These are phyloP conservation scores for Falciphora oryzae DNA, from an alignment of 2,329 filamentous ascomycete species.

Conservation along the genomic window DNA sequence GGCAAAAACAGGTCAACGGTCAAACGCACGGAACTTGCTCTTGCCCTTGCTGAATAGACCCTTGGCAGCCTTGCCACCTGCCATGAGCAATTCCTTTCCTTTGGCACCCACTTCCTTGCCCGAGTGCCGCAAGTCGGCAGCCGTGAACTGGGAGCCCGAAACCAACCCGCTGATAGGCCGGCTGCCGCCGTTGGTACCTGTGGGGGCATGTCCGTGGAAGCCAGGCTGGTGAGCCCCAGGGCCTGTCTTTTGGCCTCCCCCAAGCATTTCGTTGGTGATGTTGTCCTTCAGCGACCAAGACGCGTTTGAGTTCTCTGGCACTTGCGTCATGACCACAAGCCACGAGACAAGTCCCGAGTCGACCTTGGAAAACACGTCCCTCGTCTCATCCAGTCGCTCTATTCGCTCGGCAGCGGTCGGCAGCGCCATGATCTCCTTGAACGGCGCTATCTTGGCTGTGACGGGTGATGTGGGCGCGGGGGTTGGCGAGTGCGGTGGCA, in stretches of 20 bases:
- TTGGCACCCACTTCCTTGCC: conserved; percentile 67
- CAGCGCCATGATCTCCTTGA: conserved; percentile 73
- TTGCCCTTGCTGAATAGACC: conserved; percentile 87
- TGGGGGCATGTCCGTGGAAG: conserved; percentile 17
- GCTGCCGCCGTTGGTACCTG: conserved; percentile 22
- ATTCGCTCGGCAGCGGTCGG: conserved; percentile 63
- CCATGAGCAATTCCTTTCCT: conserved; percentile 83
- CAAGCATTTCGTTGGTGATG: conserved; percentile 9
- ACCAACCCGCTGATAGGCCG: conserved; percentile 32
- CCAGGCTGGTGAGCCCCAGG: conserved; percentile 13
- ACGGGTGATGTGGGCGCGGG: conserved; percentile 1
- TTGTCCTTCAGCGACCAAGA: conserved; percentile 24
- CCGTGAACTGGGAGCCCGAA: conserved; percentile 30
- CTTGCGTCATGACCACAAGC: conserved; percentile 40
- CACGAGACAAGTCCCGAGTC: conserved; percentile 68
- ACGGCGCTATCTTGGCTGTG: conserved; percentile 44
- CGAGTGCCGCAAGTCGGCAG: conserved; percentile 46
- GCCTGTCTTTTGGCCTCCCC: conserved; percentile 6
- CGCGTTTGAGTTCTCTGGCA: conserved; percentile 42
- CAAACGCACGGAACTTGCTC: conserved; percentile 60
- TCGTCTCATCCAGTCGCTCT: conserved; percentile 64
- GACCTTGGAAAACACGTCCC: conserved; percentile 62
- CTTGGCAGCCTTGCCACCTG: conserved; percentile 84
- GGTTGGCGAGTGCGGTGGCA: conserved; percentile 3
- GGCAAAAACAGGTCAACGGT: not conserved